Evolutionary conservation across 2,329 filamentous ascomycete species (phyloP).

Genomic region (Nothomitra cinnamomea): DNA sequence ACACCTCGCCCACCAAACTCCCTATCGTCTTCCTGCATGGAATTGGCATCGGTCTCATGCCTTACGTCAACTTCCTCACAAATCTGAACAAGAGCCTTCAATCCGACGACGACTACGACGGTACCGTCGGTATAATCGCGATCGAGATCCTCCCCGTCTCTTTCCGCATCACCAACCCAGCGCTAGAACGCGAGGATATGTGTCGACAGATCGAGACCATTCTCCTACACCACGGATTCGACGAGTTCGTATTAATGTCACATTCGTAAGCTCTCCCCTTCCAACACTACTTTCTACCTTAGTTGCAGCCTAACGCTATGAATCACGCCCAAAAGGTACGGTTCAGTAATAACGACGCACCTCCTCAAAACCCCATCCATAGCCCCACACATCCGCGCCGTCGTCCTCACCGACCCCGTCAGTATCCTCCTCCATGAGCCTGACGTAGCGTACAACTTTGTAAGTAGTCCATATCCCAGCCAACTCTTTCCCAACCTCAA

Average conservation of each 20-base stretch:
- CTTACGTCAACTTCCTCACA: slow-evolving; percentile 40
- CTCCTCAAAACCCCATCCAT: slow-evolving; percentile 35
- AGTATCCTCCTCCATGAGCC: slow-evolving; percentile 51
- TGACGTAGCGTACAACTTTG: slow-evolving; percentile 55
- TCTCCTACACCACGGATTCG: slow-evolving; percentile 38
- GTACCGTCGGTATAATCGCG: slow-evolving; percentile 42
- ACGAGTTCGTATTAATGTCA: slow-evolving; percentile 40
- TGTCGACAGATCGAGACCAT: slow-evolving; percentile 38
- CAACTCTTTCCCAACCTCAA: background rate
- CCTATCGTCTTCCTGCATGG: slow-evolving; percentile 55
- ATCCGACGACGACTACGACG: slow-evolving; percentile 17
- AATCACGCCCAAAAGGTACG: slow-evolving; percentile 29
- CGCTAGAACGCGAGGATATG: slow-evolving; percentile 35
- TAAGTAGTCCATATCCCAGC: background rate
- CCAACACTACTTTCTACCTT: background rate
- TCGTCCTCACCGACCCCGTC: slow-evolving; percentile 44
- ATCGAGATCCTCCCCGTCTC: slow-evolving; percentile 50
- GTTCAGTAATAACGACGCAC: slow-evolving; percentile 44
- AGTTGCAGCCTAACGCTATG: too few species aligned
- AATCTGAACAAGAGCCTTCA: slow-evolving; percentile 27
- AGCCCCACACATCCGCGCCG: slow-evolving; percentile 28
- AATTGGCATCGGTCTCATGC: slow-evolving; percentile 49
- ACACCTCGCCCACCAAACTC: slow-evolving; percentile 37
- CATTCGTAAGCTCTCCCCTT: slow-evolving; percentile 22
- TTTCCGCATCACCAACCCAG: slow-evolving; percentile 39